A percentile compares a stretch with the other conserved stretches of the same genome.
Evolutionary conservation across 2,329 filamentous ascomycete genomes (phyloP).

Genomic region (Ramularia collo-cygni): DNA sequence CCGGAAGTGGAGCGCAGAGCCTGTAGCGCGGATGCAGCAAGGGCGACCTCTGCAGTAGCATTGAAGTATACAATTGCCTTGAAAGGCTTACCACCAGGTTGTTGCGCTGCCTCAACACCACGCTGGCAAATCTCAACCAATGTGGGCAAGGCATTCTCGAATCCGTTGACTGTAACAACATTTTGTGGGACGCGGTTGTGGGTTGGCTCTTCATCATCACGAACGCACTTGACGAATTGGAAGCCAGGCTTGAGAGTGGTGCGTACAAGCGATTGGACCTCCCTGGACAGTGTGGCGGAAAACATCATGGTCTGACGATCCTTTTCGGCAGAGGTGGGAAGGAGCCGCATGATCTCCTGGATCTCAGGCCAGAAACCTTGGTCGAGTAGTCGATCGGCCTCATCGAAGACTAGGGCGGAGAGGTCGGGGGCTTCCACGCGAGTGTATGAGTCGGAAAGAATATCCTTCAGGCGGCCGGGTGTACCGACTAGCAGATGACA

Average conservation of each 20-base stretch:
- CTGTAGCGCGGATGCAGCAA: slow-evolving; percentile 55
- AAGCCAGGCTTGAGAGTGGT: slow-evolving; percentile 74
- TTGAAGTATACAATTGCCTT: slow-evolving; percentile 95
- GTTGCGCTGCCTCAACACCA: slow-evolving; percentile 33
- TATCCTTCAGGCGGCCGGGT: slow-evolving; percentile 77
- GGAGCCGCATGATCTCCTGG: slow-evolving; percentile 38
- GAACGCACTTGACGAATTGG: slow-evolving; percentile 84
- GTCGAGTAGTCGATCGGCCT: slow-evolving; percentile 62
- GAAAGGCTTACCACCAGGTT: slow-evolving; percentile 54
- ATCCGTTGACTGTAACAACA: slow-evolving; percentile 57
- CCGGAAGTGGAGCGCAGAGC: slow-evolving; percentile 33
- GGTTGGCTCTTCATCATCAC: slow-evolving; percentile 72
- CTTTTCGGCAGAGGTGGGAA: slow-evolving; percentile 58
- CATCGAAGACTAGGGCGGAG: slow-evolving; percentile 55
- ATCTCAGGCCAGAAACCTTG: slow-evolving; percentile 47
- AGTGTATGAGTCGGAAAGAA: slow-evolving; percentile 59
- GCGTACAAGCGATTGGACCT: slow-evolving; percentile 74
- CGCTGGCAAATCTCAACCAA: slow-evolving; percentile 65
- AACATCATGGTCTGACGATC: slow-evolving; percentile 89
- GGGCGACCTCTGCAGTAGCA: slow-evolving; percentile 64
- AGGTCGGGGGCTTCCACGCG: slow-evolving; percentile 59
- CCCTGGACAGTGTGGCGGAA: slow-evolving; percentile 81
- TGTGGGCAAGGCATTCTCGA: slow-evolving; percentile 70
- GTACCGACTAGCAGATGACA: slow-evolving; percentile 89
- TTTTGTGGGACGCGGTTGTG: slow-evolving; percentile 80